phyloP scores from a whole-genome alignment of 2,329 filamentous ascomycete species.

The Claviceps monticola region DNA sequence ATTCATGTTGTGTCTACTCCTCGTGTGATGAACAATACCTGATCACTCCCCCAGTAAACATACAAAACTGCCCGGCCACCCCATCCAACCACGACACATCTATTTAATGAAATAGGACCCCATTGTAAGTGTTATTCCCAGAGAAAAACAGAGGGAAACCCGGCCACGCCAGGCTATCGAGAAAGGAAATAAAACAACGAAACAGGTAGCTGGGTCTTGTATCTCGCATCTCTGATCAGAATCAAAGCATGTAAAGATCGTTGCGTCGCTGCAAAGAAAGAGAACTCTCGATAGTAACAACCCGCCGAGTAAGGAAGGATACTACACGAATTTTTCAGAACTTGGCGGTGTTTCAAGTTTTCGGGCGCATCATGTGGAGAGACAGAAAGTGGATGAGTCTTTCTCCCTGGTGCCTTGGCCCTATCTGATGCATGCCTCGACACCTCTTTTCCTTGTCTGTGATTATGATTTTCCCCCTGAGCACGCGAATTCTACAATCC shows the following conservation, averaged over 20 bases:
- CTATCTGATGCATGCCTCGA: neutral
- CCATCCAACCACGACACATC: neutral
- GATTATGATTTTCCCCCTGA: neutral
- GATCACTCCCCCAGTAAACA: neutral
- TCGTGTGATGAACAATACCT: neutral
- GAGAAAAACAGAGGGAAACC: neutral
- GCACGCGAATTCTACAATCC: conserved; percentile 14
- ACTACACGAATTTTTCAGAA: neutral
- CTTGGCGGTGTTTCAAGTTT: neutral
- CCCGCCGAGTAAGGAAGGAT: neutral
- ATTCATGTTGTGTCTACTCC: neutral
- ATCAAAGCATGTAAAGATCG: neutral
- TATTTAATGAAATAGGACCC: too few relatives aligned
- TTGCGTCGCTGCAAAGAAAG: neutral
- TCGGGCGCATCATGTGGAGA: neutral
- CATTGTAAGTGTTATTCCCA: too few relatives aligned
- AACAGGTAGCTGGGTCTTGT: too few relatives aligned
- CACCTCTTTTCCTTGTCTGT: neutral
- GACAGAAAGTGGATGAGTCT: neutral
- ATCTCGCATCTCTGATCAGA: neutral
- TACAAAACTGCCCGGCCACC: neutral
- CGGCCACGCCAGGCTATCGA: neutral
- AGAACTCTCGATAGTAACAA: neutral
- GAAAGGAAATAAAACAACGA: too few relatives aligned
- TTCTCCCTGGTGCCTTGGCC: neutral